Evolutionary conservation across 208 protist species (phyloP).

Genomic region (Crithidia bombi): DNA sequence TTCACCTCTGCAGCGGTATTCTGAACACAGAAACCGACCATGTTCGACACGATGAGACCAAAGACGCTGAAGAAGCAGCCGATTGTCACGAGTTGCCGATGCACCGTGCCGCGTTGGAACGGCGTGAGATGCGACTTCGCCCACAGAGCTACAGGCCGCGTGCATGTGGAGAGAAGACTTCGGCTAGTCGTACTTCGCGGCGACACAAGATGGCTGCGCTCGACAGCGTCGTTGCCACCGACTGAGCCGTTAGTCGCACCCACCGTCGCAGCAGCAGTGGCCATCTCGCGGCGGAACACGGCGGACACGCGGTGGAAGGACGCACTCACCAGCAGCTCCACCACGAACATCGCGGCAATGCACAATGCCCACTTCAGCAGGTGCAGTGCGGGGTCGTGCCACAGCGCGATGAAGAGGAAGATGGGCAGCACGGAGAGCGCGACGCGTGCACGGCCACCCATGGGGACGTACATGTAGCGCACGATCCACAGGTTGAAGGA

Average conservation of each 20-base stretch:
- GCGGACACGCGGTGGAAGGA: constrained; percentile 24
- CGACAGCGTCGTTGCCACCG: too few relatives aligned
- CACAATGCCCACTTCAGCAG: constrained; percentile 74
- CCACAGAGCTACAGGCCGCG: not conserved
- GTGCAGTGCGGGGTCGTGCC: constrained; percentile 89
- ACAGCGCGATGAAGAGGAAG: constrained; percentile 93
- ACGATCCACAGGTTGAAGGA: constrained; percentile 95
- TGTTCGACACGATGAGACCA: constrained; percentile 54
- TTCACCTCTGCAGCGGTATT: not conserved
- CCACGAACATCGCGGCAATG: constrained; percentile 56
- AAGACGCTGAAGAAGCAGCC: constrained; percentile 41
- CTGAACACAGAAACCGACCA: constrained; percentile 29
- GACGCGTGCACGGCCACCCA: constrained; percentile 72
- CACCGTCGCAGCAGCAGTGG: not conserved
- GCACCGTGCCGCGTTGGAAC: constrained; percentile 13
- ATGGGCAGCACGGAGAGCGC: constrained; percentile 83
- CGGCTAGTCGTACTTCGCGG: too few relatives aligned
- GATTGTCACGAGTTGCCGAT: constrained; percentile 36
- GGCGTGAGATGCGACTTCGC: not conserved
- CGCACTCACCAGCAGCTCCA: constrained; percentile 50
- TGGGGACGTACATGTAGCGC: constrained; percentile 94
- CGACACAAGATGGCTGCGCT: too few relatives aligned
- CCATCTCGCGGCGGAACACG: constrained; percentile 35
- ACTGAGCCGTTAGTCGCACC: too few relatives aligned
- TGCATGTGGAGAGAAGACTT: not conserved